Percentiles rank a stretch among this genome's conserved stretches.
These are phyloP conservation scores for Triticum monococcum DNA, from an alignment of 176 grass and related monocot species.

Conservation along the genomic window DNA sequence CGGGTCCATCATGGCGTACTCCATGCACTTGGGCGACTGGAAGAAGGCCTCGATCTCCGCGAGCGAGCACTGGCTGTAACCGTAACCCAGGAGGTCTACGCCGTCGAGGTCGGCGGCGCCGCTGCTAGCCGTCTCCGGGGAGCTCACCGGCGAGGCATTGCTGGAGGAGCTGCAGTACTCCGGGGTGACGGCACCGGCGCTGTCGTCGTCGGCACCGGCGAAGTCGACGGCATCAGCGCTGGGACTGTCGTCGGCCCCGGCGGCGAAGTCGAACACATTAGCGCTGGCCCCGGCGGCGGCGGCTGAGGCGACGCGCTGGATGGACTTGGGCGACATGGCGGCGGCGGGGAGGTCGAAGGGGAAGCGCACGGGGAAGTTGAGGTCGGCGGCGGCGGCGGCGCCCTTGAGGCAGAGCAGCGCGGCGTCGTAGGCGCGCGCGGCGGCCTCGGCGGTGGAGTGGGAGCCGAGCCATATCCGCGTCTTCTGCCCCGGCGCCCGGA, in stretches of 20 bases:
- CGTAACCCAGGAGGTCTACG: background rate
- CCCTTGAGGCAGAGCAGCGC: slow-evolving; percentile 81
- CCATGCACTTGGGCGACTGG: slow-evolving; percentile 87
- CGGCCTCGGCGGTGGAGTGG: slow-evolving; percentile 82
- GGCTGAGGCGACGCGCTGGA: slow-evolving; percentile 65
- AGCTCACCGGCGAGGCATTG: slow-evolving; percentile 13
- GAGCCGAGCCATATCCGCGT: slow-evolving; percentile 92
- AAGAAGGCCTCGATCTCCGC: slow-evolving; percentile 68
- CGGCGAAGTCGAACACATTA: background rate
- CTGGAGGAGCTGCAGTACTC: slow-evolving; percentile 26
- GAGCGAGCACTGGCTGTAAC: slow-evolving; percentile 23
- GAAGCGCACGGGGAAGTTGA: slow-evolving; percentile 72
- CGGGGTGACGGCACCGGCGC: background rate
- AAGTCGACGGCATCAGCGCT: background rate
- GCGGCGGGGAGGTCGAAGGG: slow-evolving; percentile 41
- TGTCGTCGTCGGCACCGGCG: background rate
- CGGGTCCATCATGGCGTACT: slow-evolving; percentile 69
- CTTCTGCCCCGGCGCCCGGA: slow-evolving; percentile 79
- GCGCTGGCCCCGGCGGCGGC: slow-evolving; percentile 32
- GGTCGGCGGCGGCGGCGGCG: slow-evolving; percentile 47
- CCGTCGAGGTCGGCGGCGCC: background rate
- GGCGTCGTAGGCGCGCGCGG: slow-evolving; percentile 85
- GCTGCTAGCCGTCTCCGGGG: slow-evolving; percentile 29
- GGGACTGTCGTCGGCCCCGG: background rate
- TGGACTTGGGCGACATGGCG: slow-evolving; percentile 76